A percentile compares a stretch with the other conserved stretches of the same genome.
phyloP scores from a whole-genome alignment of 2,329 filamentous ascomycete genomes.

The Xylaria sp. region DNA sequence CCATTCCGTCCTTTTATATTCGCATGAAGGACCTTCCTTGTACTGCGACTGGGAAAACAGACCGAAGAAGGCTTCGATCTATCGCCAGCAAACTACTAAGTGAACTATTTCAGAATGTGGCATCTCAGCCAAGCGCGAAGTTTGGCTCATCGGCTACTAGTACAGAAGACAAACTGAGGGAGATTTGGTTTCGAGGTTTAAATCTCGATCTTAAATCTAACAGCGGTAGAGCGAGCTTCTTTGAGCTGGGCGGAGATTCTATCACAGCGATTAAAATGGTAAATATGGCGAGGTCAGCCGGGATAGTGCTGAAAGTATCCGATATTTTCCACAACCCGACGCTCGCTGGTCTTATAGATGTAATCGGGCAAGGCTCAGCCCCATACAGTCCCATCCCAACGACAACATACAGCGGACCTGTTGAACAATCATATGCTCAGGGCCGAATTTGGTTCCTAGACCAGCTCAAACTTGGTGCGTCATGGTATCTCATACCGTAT shows the following conservation, averaged over 20 bases:
- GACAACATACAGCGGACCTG: slow-evolving; percentile 4
- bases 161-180: slow-evolving; percentile 11
- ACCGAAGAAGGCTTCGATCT: slow-evolving; percentile 14
- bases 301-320: slow-evolving; percentile 10
- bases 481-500: slow-evolving; percentile 15
- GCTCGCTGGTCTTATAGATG: slow-evolving; percentile 10
- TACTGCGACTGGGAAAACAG: slow-evolving; percentile 16
- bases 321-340: slow-evolving; percentile 17
- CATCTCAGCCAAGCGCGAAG: background rate
- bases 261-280: slow-evolving; percentile 19
- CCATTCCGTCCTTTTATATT: slow-evolving; percentile 12
- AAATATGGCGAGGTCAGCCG: slow-evolving; percentile 15
- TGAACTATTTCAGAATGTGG: background rate
- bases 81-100: slow-evolving; percentile 9
- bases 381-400: slow-evolving; percentile 3
- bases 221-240: slow-evolving; percentile 1
- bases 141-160: slow-evolving; percentile 5
- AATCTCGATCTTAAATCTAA: slow-evolving; percentile 2
- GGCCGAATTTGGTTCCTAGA: slow-evolving; percentile 20
- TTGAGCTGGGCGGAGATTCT: slow-evolving; percentile 14
- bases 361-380: background rate
- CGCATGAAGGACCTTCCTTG: slow-evolving; percentile 4
- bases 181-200: slow-evolving; percentile 9
- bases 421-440: slow-evolving; percentile 20
- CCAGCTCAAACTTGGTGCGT: slow-evolving; percentile 3